phyloP scores from a whole-genome alignment of 2,329 filamentous ascomycete genomes.

The Cladophialophora carrionii region DNA sequence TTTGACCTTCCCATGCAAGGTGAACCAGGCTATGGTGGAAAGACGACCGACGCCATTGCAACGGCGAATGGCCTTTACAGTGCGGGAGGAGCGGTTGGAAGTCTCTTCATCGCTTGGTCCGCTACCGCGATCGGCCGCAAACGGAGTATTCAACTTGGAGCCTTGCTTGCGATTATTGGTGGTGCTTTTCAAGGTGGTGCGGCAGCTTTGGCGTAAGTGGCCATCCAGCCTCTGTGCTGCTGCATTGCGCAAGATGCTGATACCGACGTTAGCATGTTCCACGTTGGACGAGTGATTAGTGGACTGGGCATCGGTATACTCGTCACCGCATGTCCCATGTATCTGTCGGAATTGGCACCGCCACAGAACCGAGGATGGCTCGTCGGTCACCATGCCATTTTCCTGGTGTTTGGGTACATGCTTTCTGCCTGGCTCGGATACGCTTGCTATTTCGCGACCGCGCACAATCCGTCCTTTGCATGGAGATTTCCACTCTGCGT shows the following conservation, averaged over 20 bases:
- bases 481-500: conserved; percentile 37
- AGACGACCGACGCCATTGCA: conserved; percentile 50
- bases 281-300: conserved; percentile 32
- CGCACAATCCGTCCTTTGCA: conserved; percentile 31
- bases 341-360: conserved; percentile 33
- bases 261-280: conserved; percentile 32
- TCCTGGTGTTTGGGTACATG: conserved; percentile 36
- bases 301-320: conserved; percentile 34
- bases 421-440: conserved; percentile 34
- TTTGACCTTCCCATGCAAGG: conserved; percentile 47
- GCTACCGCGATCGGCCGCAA: conserved; percentile 47
- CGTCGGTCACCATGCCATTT: conserved; percentile 36
- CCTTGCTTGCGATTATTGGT: conserved; percentile 30
- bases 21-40: conserved; percentile 46
- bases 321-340: conserved; percentile 33
- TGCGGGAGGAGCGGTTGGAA: conserved; percentile 48
- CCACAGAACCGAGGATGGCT: conserved; percentile 32
- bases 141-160: conserved; percentile 43
- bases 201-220: conserved; percentile 24
- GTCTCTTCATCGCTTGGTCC: conserved; percentile 34
- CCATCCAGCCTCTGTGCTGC: neutral
- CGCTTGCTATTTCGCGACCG: conserved; percentile 34
- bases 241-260: conserved; percentile 9
- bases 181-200: conserved; percentile 35
- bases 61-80: conserved; percentile 53